These are phyloP conservation scores for Hondaea fermentalgiana DNA, from an alignment of 108 stramenopile genomes.

Conservation along the genomic window DNA sequence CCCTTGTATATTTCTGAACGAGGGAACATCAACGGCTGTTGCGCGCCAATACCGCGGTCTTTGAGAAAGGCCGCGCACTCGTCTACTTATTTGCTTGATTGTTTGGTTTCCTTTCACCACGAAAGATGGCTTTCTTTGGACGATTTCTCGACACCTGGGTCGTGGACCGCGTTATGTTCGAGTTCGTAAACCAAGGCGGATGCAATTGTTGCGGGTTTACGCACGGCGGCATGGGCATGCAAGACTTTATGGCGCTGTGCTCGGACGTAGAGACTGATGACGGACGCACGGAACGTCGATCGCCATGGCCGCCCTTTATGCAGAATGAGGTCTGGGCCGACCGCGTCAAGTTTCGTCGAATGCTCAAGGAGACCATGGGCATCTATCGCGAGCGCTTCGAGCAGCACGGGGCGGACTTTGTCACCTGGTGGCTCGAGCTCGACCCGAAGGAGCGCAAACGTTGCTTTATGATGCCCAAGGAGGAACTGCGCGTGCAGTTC, in stretches of 20 bases:
- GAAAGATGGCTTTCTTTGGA: neutral
- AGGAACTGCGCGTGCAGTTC: neutral
- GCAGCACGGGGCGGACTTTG: neutral
- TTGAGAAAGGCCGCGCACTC: no score
- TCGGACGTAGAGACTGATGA: constrained; percentile 3
- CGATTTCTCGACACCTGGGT: constrained; percentile 1
- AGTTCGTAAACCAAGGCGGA: neutral
- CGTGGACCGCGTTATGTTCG: neutral
- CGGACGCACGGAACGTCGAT: neutral
- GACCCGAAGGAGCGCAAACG: neutral
- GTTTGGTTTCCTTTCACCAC: no score
- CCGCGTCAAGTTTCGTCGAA: neutral
- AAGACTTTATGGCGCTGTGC: constrained; percentile 1
- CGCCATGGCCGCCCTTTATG: constrained; percentile 10
- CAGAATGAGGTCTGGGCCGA: constrained; percentile 16
- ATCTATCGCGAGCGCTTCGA: neutral
- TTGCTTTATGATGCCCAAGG: constrained; percentile 18
- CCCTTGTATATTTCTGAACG: no score
- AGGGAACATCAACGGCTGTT: no score
- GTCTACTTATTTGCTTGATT: no score
- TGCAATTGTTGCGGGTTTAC: constrained; percentile 15
- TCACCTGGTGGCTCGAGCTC: neutral
- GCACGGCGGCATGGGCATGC: constrained; percentile 15
- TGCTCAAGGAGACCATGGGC: constrained; percentile 16
- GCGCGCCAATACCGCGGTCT: no score